Evolutionary conservation across 1,284 basidiomycete species (phyloP), one percentile per base, ranked within the genome.

Genomic region (Omphalotus olearius): DNA sequence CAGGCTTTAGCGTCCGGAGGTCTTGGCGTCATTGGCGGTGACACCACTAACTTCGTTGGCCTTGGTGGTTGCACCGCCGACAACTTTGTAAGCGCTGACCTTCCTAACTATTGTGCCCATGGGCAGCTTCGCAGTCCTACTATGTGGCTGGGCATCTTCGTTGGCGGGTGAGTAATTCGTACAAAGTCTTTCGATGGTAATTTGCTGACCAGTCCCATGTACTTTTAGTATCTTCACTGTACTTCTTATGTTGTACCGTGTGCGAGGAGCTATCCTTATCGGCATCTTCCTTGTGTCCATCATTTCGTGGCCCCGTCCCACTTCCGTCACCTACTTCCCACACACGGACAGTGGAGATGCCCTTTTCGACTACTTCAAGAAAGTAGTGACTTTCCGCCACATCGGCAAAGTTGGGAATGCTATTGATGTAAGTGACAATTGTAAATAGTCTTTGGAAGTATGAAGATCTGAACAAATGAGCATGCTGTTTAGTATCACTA

Each of bases 141-240:
- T 4, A 82, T 91, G 68, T 95, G 92, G 92, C 72, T 94, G n/a
- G 92, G 93, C 47, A 82, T 94, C 54, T 91, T 93, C 68, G 71
- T 85, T 16, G 92, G 92, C 58, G 93, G 92, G 82, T 86, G 59
- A 18, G 80, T 14, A 17, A 13, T 35, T 13, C 43, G 39, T 16
- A 17, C 42, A 30, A 33, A 6, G 17, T 26, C 10, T 11, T 14
- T 46, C 50, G 45, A 17, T 47, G 16, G 28, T 33, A 10, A 9
- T 52, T 18, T 11, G 28, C 53, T 47, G 7, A 54, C 17, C 28
- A 39, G 37, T 39, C 47, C 42, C 44, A n/a, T n/a, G 33, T 25
- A 20, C 39, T 52, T 42, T 70, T 47, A 77, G 84, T n/a, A 76
- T 95, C 57, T 65, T 91, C 47, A 92, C 89, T 1, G 75, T 87